A percentile compares a stretch with the other conserved stretches of the same genome.
phyloP scores from a whole-genome alignment of 495 filamentous ascomycete species.

The Amniculicola lignicola region DNA sequence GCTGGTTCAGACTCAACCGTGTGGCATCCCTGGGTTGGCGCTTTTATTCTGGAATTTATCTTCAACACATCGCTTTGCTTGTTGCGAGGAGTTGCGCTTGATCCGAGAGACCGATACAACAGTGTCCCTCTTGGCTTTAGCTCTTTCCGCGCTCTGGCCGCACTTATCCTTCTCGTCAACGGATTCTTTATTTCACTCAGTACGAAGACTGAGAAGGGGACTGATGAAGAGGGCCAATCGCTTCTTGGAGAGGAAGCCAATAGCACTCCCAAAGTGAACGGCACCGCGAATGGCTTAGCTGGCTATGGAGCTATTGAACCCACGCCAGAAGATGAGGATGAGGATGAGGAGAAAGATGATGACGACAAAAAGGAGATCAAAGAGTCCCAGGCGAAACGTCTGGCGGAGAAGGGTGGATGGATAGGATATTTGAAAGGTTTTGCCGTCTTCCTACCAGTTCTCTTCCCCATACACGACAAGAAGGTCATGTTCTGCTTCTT shows the following conservation, averaged over 20 bases:
- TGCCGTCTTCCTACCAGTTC: constrained; percentile 40
- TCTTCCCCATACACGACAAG: constrained; percentile 37
- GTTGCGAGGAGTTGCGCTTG: neutral
- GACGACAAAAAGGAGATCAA: constrained; percentile 34
- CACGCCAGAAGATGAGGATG: neutral
- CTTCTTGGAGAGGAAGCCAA: constrained; percentile 12
- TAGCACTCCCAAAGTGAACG: neutral
- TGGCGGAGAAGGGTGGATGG: constrained; percentile 41
- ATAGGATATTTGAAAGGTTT: constrained; percentile 39
- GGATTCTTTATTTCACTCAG: constrained; percentile 17
- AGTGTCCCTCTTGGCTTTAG: constrained; percentile 7
- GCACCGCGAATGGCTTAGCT: neutral
- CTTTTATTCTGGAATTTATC: constrained; percentile 14
- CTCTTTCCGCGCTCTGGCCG: neutral
- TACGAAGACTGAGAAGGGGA: constrained; percentile 4
- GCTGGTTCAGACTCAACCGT: neutral
- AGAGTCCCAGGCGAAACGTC: constrained; percentile 36
- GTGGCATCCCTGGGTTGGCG: constrained; percentile 25
- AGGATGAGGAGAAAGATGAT: constrained; percentile 1
- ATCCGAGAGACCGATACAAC: neutral
- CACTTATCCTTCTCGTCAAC: constrained; percentile 5
- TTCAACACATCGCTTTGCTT: constrained; percentile 16
- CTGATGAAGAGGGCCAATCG: constrained; percentile 25
- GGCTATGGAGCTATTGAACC: constrained; percentile 13
- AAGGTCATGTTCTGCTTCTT: constrained; percentile 34